Conservation (phyloP, 2,329 filamentous ascomycete genomes). For the Seiridium unicorne region DNA sequence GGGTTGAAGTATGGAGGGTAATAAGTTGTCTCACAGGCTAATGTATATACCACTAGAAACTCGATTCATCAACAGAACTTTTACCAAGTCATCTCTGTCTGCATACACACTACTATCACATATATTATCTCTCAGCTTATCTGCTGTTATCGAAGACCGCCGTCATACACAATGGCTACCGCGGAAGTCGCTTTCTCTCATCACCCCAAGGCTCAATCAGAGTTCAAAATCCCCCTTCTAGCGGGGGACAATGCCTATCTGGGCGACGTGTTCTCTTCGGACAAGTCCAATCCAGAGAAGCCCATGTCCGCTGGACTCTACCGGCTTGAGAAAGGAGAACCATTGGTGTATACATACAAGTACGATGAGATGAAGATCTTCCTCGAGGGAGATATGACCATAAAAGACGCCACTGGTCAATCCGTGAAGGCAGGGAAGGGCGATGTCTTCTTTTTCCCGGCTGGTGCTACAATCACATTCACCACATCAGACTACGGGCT, state of each 20-base stretch:
- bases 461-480: conserved; percentile 65
- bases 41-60: too few relatives aligned
- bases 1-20: too few relatives aligned
- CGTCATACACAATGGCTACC: neutral
- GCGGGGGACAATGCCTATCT: conserved; percentile 64
- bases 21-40: too few relatives aligned
- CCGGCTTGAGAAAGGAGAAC: conserved; percentile 65
- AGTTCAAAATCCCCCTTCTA: conserved; percentile 63
- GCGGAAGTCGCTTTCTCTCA: conserved; percentile 24
- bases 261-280: conserved; percentile 60
- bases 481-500: conserved; percentile 59
- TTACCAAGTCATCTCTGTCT: too few relatives aligned
- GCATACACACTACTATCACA: too few relatives aligned
- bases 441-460: conserved; percentile 69
- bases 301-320: conserved; percentile 66
- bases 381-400: conserved; percentile 64
- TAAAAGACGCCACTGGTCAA: conserved; percentile 60
- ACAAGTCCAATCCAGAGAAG: conserved; percentile 50
- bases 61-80: too few relatives aligned
- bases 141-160: too few relatives aligned
- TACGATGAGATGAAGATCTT: conserved; percentile 77
- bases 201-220: conserved; percentile 55
- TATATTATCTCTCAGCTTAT: too few relatives aligned
- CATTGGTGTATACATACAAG: conserved; percentile 66
- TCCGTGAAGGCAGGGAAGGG: conserved; percentile 58